A percentile compares a stretch with the other conserved stretches of the same genome.
Conservation (phyloP, 495 filamentous ascomycete species). For the Cercophora sp. region DNA sequence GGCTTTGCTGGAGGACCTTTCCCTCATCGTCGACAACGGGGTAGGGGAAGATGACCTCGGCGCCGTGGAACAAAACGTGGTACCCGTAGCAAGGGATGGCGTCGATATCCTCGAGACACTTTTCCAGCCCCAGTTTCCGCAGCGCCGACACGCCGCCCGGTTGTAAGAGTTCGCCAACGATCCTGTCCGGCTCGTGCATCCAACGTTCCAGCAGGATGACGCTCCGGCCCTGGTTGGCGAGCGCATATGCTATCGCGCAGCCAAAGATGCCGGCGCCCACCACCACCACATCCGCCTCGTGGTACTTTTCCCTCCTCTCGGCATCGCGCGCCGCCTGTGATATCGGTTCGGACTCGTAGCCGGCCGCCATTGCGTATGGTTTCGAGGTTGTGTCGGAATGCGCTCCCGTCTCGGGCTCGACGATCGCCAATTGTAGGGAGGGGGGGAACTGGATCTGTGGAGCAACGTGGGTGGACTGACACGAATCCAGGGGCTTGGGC, state of each 20-base stretch:
- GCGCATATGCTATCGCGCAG: conserved; percentile 77
- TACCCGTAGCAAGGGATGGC: conserved; percentile 78
- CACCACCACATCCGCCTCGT: conserved; percentile 73
- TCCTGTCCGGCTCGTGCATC: conserved; percentile 91
- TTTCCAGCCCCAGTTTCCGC: conserved; percentile 68
- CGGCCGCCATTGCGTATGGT: no score
- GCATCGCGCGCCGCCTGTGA: conserved; percentile 31
- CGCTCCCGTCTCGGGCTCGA: no score
- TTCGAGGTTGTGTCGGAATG: no score
- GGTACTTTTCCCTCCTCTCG: conserved; percentile 38
- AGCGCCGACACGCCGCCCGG: conserved; percentile 85
- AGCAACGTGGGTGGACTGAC: no score
- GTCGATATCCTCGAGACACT: conserved; percentile 88
- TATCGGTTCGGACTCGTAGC: no score
- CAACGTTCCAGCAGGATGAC: conserved; percentile 87
- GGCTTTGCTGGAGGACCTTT: conserved; percentile 13
- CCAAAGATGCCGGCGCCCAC: conserved; percentile 89
- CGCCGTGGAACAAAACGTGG: conserved; percentile 76
- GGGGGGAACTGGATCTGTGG: no score
- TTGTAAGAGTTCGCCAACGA: conserved; percentile 93
- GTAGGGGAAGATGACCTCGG: conserved; percentile 78
- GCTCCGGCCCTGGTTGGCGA: conserved; percentile 79
- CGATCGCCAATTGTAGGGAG: no score
- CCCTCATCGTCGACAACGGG: conserved; percentile 36
- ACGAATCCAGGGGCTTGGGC: no score